Evolutionary conservation across 805 yeast species (phyloP).

Genomic region (Myxozyma monticola): DNA sequence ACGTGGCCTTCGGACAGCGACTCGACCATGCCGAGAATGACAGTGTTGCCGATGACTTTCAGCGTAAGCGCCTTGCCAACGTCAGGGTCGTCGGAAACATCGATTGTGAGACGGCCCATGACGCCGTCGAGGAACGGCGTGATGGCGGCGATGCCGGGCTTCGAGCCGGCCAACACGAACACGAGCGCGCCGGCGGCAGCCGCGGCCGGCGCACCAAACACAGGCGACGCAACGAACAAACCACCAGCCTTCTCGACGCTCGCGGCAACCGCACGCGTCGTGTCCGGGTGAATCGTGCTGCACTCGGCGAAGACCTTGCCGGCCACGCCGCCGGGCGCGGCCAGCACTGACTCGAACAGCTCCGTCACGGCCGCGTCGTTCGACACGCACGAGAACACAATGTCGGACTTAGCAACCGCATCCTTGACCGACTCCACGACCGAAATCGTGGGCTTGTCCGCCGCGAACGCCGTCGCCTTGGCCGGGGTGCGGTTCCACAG

Average conservation of each 20-base stretch:
- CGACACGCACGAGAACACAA: slow-evolving; percentile 28
- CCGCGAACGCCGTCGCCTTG: slow-evolving; percentile 19
- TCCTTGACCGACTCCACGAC: slow-evolving; percentile 23
- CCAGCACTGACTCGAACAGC: slow-evolving; percentile 23
- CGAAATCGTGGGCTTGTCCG: slow-evolving; percentile 11
- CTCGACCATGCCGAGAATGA: slow-evolving; percentile 36
- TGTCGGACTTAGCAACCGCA: slow-evolving; percentile 27
- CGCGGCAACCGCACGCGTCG: slow-evolving; percentile 25
- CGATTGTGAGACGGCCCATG: slow-evolving; percentile 34
- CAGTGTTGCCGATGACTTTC: slow-evolving; percentile 36
- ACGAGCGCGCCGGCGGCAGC: slow-evolving; percentile 34
- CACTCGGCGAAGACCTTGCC: slow-evolving; percentile 35
- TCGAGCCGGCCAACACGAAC: slow-evolving; percentile 34
- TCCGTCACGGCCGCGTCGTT: slow-evolving; percentile 27
- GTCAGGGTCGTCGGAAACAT: slow-evolving; percentile 32
- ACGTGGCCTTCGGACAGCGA: slow-evolving; percentile 33
- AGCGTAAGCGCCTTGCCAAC: slow-evolving; percentile 32
- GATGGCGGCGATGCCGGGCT: slow-evolving; percentile 29
- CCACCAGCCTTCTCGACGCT: slow-evolving; percentile 28
- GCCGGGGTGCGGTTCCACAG: slow-evolving; percentile 28
- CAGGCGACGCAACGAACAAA: slow-evolving; percentile 34
- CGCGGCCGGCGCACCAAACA: slow-evolving; percentile 37
- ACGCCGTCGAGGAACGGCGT: slow-evolving; percentile 32
- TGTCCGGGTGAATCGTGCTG: slow-evolving; percentile 36
- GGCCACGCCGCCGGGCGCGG: slow-evolving; percentile 20